Evolutionary conservation across 1,139 yeast genomes (phyloP).

Genomic region (Pichia sp.): DNA sequence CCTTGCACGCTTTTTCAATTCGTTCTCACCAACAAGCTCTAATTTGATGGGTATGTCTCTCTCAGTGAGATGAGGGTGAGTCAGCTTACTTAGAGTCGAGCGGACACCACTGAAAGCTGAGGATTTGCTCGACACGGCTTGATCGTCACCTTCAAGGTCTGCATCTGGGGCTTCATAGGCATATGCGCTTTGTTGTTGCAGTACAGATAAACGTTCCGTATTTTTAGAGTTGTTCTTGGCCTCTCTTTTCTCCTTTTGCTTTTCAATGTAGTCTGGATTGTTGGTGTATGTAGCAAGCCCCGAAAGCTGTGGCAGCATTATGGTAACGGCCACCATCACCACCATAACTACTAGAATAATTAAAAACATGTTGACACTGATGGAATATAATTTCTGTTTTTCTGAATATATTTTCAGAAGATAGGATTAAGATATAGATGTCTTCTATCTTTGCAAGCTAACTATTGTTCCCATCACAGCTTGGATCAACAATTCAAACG

Average conservation of each 20-base stretch:
- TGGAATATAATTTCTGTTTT: not conserved
- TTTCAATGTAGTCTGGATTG: slow-evolving; percentile 27
- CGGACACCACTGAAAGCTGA: slow-evolving; percentile 10
- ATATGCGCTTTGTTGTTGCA: slow-evolving; percentile 8
- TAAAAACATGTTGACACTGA: slow-evolving; percentile 11
- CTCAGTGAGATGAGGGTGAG: slow-evolving; percentile 23
- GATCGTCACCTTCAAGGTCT: slow-evolving; percentile 16
- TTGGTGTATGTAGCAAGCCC: slow-evolving; percentile 36
- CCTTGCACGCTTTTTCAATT: slow-evolving; percentile 23
- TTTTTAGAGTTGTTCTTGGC: slow-evolving; percentile 9
- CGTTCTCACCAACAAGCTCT: slow-evolving; percentile 22
- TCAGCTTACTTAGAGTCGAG: slow-evolving; percentile 8
- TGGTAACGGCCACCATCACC: slow-evolving; percentile 32
- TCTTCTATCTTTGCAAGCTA: no score
- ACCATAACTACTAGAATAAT: slow-evolving; percentile 28
- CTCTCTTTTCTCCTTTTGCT: slow-evolving; percentile 9
- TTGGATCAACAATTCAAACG: not conserved
- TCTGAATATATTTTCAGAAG: no score
- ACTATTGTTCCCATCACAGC: no score
- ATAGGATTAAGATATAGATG: no score
- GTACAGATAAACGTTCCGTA: not conserved
- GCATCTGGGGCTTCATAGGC: slow-evolving; percentile 40
- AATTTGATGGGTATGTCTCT: slow-evolving; percentile 38
- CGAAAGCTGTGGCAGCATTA: slow-evolving; percentile 35
- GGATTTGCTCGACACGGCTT: slow-evolving; percentile 1